A percentile compares a stretch with the other conserved stretches of the same genome.
Evolutionary conservation across 2,329 filamentous ascomycete species (phyloP).

Genomic region (Proliferodiscus dingleyae): DNA sequence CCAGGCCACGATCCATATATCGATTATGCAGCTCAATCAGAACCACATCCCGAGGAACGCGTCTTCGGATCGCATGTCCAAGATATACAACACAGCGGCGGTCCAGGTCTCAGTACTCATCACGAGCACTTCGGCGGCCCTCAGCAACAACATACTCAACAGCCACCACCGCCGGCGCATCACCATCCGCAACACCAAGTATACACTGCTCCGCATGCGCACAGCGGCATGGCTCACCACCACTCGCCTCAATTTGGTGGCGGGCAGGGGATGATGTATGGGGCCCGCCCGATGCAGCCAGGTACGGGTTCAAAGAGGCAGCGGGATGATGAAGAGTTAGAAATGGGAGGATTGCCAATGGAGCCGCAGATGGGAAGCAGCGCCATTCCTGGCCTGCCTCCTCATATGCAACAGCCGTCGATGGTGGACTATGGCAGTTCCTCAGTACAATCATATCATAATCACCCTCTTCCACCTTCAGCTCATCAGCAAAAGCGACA

Average conservation of each 20-base stretch:
- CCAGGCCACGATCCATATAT: slow-evolving; percentile 61
- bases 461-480: slow-evolving; percentile 74
- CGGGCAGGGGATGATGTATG: slow-evolving; percentile 47
- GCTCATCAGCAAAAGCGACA: slow-evolving; percentile 65
- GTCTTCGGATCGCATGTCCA: slow-evolving; percentile 50
- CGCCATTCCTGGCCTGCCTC: slow-evolving; percentile 39
- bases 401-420: slow-evolving; percentile 52
- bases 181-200: slow-evolving; percentile 45
- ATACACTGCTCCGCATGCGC: slow-evolving; percentile 46
- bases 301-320: slow-evolving; percentile 43
- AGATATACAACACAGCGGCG: slow-evolving; percentile 31
- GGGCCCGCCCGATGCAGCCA: slow-evolving; percentile 32
- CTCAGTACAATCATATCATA: slow-evolving; percentile 49
- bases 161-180: slow-evolving; percentile 43
- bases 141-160: slow-evolving; percentile 44
- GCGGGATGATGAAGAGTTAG: slow-evolving; percentile 50
- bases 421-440: slow-evolving; percentile 39
- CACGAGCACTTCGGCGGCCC: slow-evolving; percentile 38
- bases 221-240: slow-evolving; percentile 45
- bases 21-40: slow-evolving; percentile 66
- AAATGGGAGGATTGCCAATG: slow-evolving; percentile 43
- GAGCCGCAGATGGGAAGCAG: slow-evolving; percentile 31
- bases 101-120: slow-evolving; percentile 28
- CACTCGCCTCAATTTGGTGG: slow-evolving; percentile 42
- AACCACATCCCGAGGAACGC: slow-evolving; percentile 60